Base-by-base conservation (phyloP, 352 stramenopile genomes). In the Pythium vanterpoolii region DNA sequence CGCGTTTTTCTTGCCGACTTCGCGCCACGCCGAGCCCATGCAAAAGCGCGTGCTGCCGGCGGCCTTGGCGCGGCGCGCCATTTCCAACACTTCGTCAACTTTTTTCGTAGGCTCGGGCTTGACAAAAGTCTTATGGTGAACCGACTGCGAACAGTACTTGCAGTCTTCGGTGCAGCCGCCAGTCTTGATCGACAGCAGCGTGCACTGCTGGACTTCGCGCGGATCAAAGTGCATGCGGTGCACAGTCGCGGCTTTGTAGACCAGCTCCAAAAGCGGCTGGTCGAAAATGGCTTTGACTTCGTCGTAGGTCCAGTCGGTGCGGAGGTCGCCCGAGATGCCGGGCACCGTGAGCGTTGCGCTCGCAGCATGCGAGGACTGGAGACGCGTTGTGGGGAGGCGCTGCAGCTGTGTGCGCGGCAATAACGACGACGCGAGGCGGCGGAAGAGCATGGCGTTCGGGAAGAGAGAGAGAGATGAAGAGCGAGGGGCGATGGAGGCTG, bases 211-310 rank as follows among this genome's bases (percentile, higher is more conserved):
- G 31, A 99, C 96, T 64, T 99, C 96, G 13, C 83, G 88, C 30
- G 96, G 92, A 73, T 99, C 89, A 77, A 97, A 99, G 79, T 98
- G 96, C 88, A 98, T 98, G 60, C 96, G 93, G 81, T 99, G 96
- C 30, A 98, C 91, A 2, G 90, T 98, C 5, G 91, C 90, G 13
- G 96, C 96, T 65, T 96, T 90, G 79, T 98, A 98, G 72, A 99
- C 90, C 45, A 99, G 87, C 76, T 99, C 96, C 49, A 98, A 83
- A 64, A 99, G 89, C 30, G 96, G 96, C 62, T 97, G 82, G 56
- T 96, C 72, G 69, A 95, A 99, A 50, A 99, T 93, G 23, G 87
- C 77, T 60, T 96, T 85, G 64, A 99, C 97, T 66, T 99, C 94
- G 21, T 93, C 79, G 60, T 95, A 96, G 23, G 90, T 98, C 96